phyloP scores from a whole-genome alignment of 1,139 yeast species.

The Geotrichum citri-aurantii region DNA sequence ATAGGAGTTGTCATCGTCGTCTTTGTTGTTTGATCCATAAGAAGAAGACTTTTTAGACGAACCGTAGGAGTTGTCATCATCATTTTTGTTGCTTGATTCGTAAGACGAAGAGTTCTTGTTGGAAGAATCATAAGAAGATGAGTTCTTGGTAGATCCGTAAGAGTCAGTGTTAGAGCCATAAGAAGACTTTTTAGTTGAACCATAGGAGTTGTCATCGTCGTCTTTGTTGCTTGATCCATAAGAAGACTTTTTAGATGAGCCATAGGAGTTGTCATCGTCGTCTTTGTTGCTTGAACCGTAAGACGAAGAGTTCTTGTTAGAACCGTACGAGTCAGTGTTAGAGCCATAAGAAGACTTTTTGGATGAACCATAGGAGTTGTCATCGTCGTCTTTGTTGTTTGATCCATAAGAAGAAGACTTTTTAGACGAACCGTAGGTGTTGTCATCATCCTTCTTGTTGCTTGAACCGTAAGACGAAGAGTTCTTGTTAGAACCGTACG shows the following conservation, averaged over 20 bases:
- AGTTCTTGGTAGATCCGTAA: constrained; percentile 16
- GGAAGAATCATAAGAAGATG: constrained; percentile 21
- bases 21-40: constrained; percentile 12
- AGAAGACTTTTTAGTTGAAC: background rate
- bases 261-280: background rate
- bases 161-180: constrained; percentile 9
- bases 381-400: constrained; percentile 16
- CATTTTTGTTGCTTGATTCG: constrained; percentile 19
- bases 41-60: background rate
- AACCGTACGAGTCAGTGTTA: constrained; percentile 18
- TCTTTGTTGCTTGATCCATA: constrained; percentile 8
- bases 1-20: no score
- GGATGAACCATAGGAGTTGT: background rate
- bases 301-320: constrained; percentile 22
- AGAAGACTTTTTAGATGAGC: constrained; percentile 15
- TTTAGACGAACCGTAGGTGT: constrained; percentile 11
- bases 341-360: constrained; percentile 30
- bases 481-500: constrained; percentile 29
- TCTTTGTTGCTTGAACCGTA: constrained; percentile 27
- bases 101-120: no score
- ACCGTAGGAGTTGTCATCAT: constrained; percentile 19
- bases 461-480: constrained; percentile 13
- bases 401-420: constrained; percentile 17
- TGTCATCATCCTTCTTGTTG: constrained; percentile 11
- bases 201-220: constrained; percentile 30